A percentile compares a stretch with the other conserved stretches of the same genome.
Conservation (phyloP, 1,284 basidiomycete genomes). For the Trametes hirsuta region DNA sequence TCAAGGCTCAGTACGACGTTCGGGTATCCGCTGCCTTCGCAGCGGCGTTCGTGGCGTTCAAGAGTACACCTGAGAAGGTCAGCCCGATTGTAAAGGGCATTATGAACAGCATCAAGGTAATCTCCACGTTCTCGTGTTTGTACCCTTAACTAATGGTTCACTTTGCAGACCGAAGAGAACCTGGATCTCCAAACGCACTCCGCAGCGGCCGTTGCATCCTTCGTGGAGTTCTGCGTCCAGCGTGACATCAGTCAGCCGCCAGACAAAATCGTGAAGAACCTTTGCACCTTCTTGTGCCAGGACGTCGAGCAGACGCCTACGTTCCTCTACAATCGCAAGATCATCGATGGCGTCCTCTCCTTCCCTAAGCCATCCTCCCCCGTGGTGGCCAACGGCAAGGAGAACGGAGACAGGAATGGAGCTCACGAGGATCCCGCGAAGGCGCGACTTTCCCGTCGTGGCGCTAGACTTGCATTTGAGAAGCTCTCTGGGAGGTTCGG, state of each 20-base stretch:
- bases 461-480: slow-evolving; percentile 84
- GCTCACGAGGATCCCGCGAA: slow-evolving; percentile 49
- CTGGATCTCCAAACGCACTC: slow-evolving; percentile 89
- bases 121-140: slow-evolving; percentile 15
- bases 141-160: neutral
- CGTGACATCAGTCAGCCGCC: slow-evolving; percentile 66
- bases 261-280: slow-evolving; percentile 97
- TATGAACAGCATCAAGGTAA: slow-evolving; percentile 96
- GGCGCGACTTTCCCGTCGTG: slow-evolving; percentile 71
- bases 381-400: slow-evolving; percentile 45
- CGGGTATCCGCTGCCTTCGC: slow-evolving; percentile 91
- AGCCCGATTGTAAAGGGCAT: slow-evolving; percentile 96
- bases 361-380: slow-evolving; percentile 51
- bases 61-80: slow-evolving; percentile 88
- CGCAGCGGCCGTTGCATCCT: slow-evolving; percentile 84
- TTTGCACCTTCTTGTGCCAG: slow-evolving; percentile 96
- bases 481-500: slow-evolving; percentile 84
- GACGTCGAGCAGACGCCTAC: slow-evolving; percentile 90
- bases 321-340: slow-evolving; percentile 69
- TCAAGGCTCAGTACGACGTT: slow-evolving; percentile 87
- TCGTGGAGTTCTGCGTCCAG: slow-evolving; percentile 84
- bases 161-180: slow-evolving; percentile 85
- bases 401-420: slow-evolving; percentile 46
- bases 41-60: slow-evolving; percentile 87
- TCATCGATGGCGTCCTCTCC: slow-evolving; percentile 78